These are phyloP conservation scores for Articulospora tetracladia DNA, from an alignment of 495 filamentous ascomycete species.

Conservation along the genomic window DNA sequence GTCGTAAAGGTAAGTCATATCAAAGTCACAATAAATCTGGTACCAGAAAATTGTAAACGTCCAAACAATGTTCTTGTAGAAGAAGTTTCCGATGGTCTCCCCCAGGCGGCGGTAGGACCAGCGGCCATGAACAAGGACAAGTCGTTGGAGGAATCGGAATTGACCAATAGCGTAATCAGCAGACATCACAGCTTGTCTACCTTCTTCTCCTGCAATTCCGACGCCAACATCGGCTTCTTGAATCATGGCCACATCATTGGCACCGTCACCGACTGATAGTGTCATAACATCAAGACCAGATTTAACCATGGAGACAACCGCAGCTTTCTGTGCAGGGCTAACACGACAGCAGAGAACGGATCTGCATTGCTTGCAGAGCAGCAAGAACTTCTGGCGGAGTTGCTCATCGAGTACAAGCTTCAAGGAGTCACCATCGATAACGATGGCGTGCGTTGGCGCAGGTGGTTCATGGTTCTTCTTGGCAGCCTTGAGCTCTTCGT, in stretches of 20 bases:
- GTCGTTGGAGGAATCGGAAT: slow-evolving; percentile 87
- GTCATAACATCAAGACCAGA: slow-evolving; percentile 94
- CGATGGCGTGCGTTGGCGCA: slow-evolving; percentile 85
- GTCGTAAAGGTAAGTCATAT: slow-evolving; percentile 94
- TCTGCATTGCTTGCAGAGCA: slow-evolving; percentile 96
- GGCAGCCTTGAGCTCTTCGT: slow-evolving; percentile 79
- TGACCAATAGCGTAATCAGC: slow-evolving; percentile 98
- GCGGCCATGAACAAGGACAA: slow-evolving; percentile 92
- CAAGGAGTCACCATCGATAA: slow-evolving; percentile 94
- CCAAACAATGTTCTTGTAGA: slow-evolving; percentile 99
- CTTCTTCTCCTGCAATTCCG: slow-evolving; percentile 96
- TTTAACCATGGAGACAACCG: slow-evolving; percentile 96
- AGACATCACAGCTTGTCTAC: slow-evolving; percentile 96
- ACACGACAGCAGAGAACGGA: slow-evolving; percentile 98
- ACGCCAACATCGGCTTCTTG: slow-evolving; percentile 98
- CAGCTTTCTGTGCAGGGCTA: slow-evolving; percentile 93
- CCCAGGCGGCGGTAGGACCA: slow-evolving; percentile 94
- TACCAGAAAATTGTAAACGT: slow-evolving; percentile 98
- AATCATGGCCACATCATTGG: slow-evolving; percentile 99
- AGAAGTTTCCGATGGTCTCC: slow-evolving; percentile 97
- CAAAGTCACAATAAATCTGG: slow-evolving; percentile 91
- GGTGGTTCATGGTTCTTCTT: slow-evolving; percentile 80
- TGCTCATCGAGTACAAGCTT: slow-evolving; percentile 82
- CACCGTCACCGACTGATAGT: slow-evolving; percentile 92
- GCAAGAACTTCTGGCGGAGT: slow-evolving; percentile 84